Evolutionary conservation across 2,329 filamentous ascomycete species (phyloP), one percentile per base, ranked within the genome.

Genomic region (Calonectria henricotiae): DNA sequence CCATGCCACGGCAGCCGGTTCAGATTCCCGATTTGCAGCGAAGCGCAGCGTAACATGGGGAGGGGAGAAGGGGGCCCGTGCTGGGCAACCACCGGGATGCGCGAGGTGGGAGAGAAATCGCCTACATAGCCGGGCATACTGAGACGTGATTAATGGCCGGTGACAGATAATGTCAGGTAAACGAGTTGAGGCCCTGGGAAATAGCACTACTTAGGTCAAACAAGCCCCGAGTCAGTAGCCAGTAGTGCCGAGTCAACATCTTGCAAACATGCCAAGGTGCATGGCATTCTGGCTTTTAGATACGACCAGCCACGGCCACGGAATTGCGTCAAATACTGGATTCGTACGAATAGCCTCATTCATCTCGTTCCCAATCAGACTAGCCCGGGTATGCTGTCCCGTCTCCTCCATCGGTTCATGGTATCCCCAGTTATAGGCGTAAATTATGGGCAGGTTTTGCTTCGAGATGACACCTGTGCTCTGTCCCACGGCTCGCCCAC

Each of bases 21-120:
- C 27, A 58, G 63, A 66, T 66, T 58, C 63, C 63, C 63, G 63
- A 66, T 66, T 66, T 60, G 63, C 51, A 49, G 39, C 51, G n/a
- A 30, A 37, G 17, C 51, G 12, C 51, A 55, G 4, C 32, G 32
- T 51, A 60, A 49, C 49, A 66, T 60, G 49, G 63, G 63, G 62
- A 20, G 37, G 41, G 35, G 25, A 20, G 15, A 20, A 32, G 27
- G 37, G 30, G 62, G 62, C 39, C 62, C 62, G 62, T 65, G 62
- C 51, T 44, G 49, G 37, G 37, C 15, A n/a, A 41, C 30, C 49
- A 65, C 25, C 41, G 46, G 62, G 62, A 30, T 41, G 35, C 15
- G 49, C 25, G 46, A 44, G 27, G 27, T 30, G 27, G 37, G 23
- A 20, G 17, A 47, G 32, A n/a, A 35, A 55, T 37, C 51, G 27